phyloP scores from a whole-genome alignment of 768 basidiomycete species.

The Boletus bicolor region DNA sequence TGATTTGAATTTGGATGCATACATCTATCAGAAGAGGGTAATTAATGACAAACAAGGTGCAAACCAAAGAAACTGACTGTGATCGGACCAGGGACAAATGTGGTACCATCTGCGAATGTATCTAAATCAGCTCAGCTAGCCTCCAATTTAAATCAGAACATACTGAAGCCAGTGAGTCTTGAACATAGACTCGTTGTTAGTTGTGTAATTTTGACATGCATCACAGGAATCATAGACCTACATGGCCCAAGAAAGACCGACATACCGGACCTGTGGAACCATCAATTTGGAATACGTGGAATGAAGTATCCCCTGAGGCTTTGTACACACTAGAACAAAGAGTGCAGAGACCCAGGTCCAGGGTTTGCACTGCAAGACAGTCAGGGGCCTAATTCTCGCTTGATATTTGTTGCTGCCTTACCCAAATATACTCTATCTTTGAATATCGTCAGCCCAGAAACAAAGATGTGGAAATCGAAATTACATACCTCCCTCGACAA shows the following conservation, averaged over 20 bases:
- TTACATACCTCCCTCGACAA: neutral
- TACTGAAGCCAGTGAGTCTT: neutral
- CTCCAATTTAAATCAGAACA: neutral
- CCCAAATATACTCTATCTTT: conserved; percentile 2
- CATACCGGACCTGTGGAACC: neutral
- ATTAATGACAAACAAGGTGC: neutral
- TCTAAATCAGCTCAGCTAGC: neutral
- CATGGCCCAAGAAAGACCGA: neutral
- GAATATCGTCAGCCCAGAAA: neutral
- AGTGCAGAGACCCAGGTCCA: neutral
- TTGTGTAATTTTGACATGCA: too few relatives aligned
- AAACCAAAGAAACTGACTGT: neutral
- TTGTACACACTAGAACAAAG: neutral
- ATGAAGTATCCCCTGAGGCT: neutral
- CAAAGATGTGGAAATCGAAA: neutral
- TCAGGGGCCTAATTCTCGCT: neutral
- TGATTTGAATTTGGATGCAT: neutral
- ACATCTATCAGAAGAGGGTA: neutral
- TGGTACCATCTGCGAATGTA: neutral
- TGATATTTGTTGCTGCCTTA: neutral
- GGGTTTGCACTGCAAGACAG: neutral
- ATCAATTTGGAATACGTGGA: neutral
- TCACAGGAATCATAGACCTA: neutral
- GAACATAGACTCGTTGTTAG: neutral
- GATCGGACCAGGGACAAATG: neutral